Percentiles rank a stretch among this genome's conserved stretches.
phyloP scores from a whole-genome alignment of 257 asterid genomes.

The Jacaranda copaia region DNA sequence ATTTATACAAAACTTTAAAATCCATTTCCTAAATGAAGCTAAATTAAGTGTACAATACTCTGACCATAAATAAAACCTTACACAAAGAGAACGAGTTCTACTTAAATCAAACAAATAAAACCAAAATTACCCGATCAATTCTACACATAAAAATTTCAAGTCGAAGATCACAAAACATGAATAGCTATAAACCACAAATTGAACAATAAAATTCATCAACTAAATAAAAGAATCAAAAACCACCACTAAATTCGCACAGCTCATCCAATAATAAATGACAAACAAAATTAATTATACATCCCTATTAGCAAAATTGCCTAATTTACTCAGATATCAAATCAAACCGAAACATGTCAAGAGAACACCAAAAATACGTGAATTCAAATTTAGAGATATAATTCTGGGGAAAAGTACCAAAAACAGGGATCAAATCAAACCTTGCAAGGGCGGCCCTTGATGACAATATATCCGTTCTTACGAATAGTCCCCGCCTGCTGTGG shows the following conservation, averaged over 20 bases:
- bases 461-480: slow-evolving; percentile 58
- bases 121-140: slow-evolving; percentile 1
- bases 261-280: not conserved
- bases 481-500: slow-evolving; percentile 61
- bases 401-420: not conserved
- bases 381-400: not conserved
- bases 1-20: not conserved
- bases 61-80: not conserved
- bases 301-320: not conserved
- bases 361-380: not conserved
- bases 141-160: not conserved
- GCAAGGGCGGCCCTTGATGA: slow-evolving; percentile 60
- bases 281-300: not conserved
- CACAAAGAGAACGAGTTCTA: not conserved
- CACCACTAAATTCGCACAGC: slow-evolving; percentile 2
- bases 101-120: not conserved
- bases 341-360: not conserved
- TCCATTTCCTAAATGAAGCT: not conserved
- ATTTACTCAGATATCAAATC: slow-evolving; percentile 22
- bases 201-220: not conserved
- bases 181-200: not conserved
- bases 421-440: slow-evolving; percentile 37
- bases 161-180: not conserved
- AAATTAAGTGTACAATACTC: not conserved
- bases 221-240: not conserved